Evolutionary conservation across 2,329 filamentous ascomycete species (phyloP).

Genomic region (Apiospora marii): DNA sequence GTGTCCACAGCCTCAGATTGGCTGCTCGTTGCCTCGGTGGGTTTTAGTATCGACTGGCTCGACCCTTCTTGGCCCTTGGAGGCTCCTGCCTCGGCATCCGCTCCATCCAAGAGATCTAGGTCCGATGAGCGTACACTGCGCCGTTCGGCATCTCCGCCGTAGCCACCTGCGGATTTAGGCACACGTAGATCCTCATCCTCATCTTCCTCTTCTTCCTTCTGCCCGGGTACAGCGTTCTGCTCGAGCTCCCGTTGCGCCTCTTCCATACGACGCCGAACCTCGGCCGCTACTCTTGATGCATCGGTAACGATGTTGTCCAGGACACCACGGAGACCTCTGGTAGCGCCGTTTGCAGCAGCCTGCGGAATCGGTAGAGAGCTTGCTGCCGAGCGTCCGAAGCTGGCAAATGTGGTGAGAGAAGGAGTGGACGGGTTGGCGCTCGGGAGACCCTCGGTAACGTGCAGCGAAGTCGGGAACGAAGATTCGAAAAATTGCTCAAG

Average conservation of each 20-base stretch:
- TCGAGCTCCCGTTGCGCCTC: constrained; percentile 94
- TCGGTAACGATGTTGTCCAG: constrained; percentile 98
- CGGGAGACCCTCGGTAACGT: constrained; percentile 73
- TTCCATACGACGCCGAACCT: constrained; percentile 92
- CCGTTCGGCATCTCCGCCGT: constrained; percentile 65
- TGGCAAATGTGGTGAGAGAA: constrained; percentile 85
- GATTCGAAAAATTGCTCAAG: constrained; percentile 98
- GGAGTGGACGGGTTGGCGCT: constrained; percentile 58
- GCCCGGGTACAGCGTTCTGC: constrained; percentile 74
- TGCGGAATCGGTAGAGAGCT: constrained; percentile 48
- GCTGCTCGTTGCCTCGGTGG: constrained; percentile 36
- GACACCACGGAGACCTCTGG: constrained; percentile 85
- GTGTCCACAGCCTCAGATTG: constrained; percentile 37
- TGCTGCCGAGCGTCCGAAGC: constrained; percentile 58
- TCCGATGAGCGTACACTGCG: constrained; percentile 72
- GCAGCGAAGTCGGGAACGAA: constrained; percentile 92
- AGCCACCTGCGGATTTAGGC: constrained; percentile 44
- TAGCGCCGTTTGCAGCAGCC: constrained; percentile 55
- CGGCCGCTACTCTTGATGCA: constrained; percentile 93
- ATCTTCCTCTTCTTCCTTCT: constrained; percentile 72
- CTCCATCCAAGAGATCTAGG: constrained; percentile 75
- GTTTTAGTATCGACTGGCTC: constrained; percentile 37
- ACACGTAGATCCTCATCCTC: constrained; percentile 68
- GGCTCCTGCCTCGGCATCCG: constrained; percentile 73
- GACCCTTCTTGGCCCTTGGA: constrained; percentile 43